Evolutionary conservation across 805 yeast genomes (phyloP).

Genomic region (Yarrowia deformans): DNA sequence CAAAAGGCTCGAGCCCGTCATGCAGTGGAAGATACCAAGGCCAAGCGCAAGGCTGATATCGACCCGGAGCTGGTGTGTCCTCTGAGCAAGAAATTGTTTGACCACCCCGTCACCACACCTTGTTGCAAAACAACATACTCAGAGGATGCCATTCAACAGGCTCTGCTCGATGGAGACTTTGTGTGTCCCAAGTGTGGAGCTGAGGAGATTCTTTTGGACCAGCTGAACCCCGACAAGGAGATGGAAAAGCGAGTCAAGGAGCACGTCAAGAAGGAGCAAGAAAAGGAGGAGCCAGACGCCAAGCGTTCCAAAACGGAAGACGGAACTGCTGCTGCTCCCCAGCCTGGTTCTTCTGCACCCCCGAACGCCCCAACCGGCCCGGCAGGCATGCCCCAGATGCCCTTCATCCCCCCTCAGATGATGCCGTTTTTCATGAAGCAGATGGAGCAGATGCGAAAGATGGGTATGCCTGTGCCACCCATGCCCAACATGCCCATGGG

Average conservation of each 20-base stretch:
- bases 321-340: not conserved
- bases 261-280: slow-evolving; percentile 47
- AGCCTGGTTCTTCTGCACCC: slow-evolving; percentile 5
- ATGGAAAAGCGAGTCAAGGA: slow-evolving; percentile 61
- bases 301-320: slow-evolving; percentile 20
- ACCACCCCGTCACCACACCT: slow-evolving; percentile 79
- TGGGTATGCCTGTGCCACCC: slow-evolving; percentile 43
- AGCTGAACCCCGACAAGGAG: slow-evolving; percentile 67
- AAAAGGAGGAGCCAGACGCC: slow-evolving; percentile 30
- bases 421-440: slow-evolving; percentile 40
- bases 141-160: slow-evolving; percentile 66
- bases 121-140: slow-evolving; percentile 73
- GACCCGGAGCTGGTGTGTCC: slow-evolving; percentile 78
- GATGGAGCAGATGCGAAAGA: slow-evolving; percentile 40
- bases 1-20: slow-evolving; percentile 59
- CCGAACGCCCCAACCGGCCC: slow-evolving; percentile 29
- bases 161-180: slow-evolving; percentile 81
- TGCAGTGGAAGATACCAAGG: slow-evolving; percentile 45
- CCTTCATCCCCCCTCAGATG: slow-evolving; percentile 39
- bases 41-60: slow-evolving; percentile 57
- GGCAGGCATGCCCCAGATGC: slow-evolving; percentile 42
- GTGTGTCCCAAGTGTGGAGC: slow-evolving; percentile 86
- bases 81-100: slow-evolving; percentile 65
- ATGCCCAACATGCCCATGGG: slow-evolving; percentile 45
- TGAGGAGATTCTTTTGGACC: slow-evolving; percentile 78